phyloP scores from a whole-genome alignment of 1,139 yeast species.

The Yamadazyma pseudoaaseri region DNA sequence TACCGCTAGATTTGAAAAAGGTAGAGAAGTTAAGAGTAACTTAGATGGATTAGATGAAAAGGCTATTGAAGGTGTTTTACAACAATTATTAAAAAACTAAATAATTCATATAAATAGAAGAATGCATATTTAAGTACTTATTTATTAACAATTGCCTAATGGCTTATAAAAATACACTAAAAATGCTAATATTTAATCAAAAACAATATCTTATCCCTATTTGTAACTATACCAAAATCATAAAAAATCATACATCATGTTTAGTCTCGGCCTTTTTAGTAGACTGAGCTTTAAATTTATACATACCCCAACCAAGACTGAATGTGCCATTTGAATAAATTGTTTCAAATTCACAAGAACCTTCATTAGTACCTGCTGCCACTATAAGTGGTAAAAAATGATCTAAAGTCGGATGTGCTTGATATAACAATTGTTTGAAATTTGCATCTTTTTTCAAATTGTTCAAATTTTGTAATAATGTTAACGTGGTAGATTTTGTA shows the following conservation, averaged over 20 bases:
- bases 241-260: too few species aligned
- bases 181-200: too few species aligned
- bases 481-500: constrained; percentile 18
- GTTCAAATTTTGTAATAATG: constrained; percentile 27
- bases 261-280: too few species aligned
- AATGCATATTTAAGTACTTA: too few species aligned
- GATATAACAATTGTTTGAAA: constrained; percentile 33
- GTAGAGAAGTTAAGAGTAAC: constrained; percentile 39
- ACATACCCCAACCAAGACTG: constrained; percentile 70
- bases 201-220: too few species aligned
- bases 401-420: constrained; percentile 74
- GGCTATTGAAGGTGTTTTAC: constrained; percentile 37
- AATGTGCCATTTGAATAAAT: constrained; percentile 43
- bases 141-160: too few species aligned
- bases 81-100: constrained; percentile 33
- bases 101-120: too few species aligned
- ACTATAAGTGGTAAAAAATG: constrained; percentile 71
- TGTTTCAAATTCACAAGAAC: constrained; percentile 37
- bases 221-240: too few species aligned
- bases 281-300: constrained; percentile 31
- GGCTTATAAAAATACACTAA: too few species aligned
- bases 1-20: constrained; percentile 64
- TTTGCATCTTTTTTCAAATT: constrained; percentile 25
- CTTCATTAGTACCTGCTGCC: constrained; percentile 57
- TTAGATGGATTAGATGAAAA: constrained; percentile 48